Evolutionary conservation across 495 filamentous ascomycete genomes (phyloP).

Genomic region (Aspergillus conjunctus): DNA sequence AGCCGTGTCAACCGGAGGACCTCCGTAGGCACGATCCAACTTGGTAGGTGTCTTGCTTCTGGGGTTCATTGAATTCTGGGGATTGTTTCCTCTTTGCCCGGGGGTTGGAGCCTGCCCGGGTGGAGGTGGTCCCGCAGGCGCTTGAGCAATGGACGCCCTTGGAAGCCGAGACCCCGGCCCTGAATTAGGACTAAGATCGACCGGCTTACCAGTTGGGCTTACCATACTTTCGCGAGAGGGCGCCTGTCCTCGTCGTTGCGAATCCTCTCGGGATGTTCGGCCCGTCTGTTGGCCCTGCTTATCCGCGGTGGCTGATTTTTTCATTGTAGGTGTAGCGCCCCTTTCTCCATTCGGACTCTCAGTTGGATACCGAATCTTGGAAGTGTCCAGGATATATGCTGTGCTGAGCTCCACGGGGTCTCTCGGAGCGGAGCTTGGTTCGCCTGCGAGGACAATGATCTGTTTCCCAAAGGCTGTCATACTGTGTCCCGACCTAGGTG

Average conservation of each 20-base stretch:
- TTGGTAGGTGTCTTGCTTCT: slow-evolving; percentile 65
- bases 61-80: slow-evolving; percentile 41
- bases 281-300: slow-evolving; percentile 38
- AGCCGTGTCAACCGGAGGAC: slow-evolving; percentile 54
- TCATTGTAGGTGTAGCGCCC: slow-evolving; percentile 28
- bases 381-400: slow-evolving; percentile 89
- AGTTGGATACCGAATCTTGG: slow-evolving; percentile 92
- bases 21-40: slow-evolving; percentile 47
- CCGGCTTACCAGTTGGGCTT: slow-evolving; percentile 39
- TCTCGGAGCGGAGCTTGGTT: slow-evolving; percentile 83
- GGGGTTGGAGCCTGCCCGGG: slow-evolving; percentile 84
- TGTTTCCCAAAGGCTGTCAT: slow-evolving; percentile 95
- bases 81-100: slow-evolving; percentile 57
- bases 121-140: slow-evolving; percentile 81
- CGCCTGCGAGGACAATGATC: slow-evolving; percentile 88
- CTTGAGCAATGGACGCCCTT: slow-evolving; percentile 68
- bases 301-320: slow-evolving; percentile 43
- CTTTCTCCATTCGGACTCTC: slow-evolving; percentile 59
- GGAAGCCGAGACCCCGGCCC: slow-evolving; percentile 65
- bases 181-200: slow-evolving; percentile 34
- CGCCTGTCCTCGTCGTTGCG: slow-evolving; percentile 49
- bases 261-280: slow-evolving; percentile 64
- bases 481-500: slow-evolving; percentile 90
- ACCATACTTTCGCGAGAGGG: slow-evolving; percentile 58
- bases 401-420: slow-evolving; percentile 82